Percentiles rank a stretch among this genome's conserved stretches.
These are phyloP conservation scores for Bacterosira constricta DNA, from an alignment of 108 stramenopile genomes.

Conservation along the genomic window DNA sequence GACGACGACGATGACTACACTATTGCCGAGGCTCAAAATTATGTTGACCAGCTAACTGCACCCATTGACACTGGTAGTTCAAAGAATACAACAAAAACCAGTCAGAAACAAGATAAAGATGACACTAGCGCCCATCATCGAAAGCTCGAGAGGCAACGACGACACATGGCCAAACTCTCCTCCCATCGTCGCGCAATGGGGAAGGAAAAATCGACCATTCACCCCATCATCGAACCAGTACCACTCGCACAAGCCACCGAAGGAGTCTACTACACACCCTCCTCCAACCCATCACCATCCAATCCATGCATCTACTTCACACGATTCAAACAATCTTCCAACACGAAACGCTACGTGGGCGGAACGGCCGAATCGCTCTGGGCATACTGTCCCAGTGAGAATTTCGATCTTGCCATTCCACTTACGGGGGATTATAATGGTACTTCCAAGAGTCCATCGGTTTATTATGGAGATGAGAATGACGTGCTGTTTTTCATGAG, in stretches of 20 bases:
- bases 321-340: constrained; percentile 56
- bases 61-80: neutral
- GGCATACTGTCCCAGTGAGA: constrained; percentile 57
- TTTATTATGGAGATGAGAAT: constrained; percentile 30
- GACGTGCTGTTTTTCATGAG: constrained; percentile 65
- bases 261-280: constrained; percentile 31
- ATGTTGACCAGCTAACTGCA: neutral
- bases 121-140: neutral
- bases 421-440: constrained; percentile 57
- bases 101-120: neutral
- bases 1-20: constrained; percentile 21
- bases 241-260: constrained; percentile 71
- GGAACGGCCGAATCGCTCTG: constrained; percentile 76
- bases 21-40: neutral
- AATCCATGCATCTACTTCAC: constrained; percentile 65
- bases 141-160: constrained; percentile 8
- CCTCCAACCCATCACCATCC: neutral
- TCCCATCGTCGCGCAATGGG: neutral
- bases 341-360: constrained; percentile 62
- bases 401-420: constrained; percentile 28
- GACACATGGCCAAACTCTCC: constrained; percentile 10
- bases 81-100: neutral
- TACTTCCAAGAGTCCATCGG: constrained; percentile 59
- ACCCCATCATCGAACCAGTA: constrained; percentile 49
- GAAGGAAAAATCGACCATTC: neutral